A percentile compares a stretch with the other conserved stretches of the same genome.
Conservation (phyloP, 2,329 filamentous ascomycete species). For the Colletotrichum nymphaeae region DNA sequence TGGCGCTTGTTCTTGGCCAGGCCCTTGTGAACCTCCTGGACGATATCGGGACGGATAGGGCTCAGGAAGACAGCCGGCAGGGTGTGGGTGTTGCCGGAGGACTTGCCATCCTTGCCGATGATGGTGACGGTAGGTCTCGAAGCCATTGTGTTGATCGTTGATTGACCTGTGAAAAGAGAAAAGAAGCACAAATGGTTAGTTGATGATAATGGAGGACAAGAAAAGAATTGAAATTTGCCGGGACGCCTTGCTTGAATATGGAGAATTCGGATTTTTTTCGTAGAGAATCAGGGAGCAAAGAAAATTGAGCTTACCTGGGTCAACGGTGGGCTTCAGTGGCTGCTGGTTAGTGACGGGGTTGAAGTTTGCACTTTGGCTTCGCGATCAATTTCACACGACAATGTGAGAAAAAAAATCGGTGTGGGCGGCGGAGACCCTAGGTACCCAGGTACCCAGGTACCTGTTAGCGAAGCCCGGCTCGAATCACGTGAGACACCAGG, state of each 20-base stretch:
- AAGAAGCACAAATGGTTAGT: conserved; percentile 28
- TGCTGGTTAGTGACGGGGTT: conserved; percentile 41
- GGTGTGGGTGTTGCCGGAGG: conserved; percentile 88
- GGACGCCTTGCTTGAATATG: conserved; percentile 25
- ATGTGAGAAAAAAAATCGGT: conserved; percentile 39
- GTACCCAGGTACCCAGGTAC: conserved; percentile 38
- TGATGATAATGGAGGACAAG: conserved; percentile 19
- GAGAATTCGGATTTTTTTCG: conserved; percentile 1
- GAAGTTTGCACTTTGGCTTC: conserved; percentile 46
- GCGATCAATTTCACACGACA: conserved; percentile 50
- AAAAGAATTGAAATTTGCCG: conserved; percentile 1
- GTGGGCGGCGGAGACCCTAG: conserved; percentile 56
- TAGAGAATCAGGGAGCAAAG: not conserved
- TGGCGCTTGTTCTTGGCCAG: conserved; percentile 99
- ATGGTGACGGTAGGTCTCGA: conserved; percentile 98
- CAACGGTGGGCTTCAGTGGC: conserved; percentile 49
- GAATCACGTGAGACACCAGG: conserved; percentile 5
- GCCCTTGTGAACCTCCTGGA: conserved; percentile 98
- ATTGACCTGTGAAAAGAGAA: conserved; percentile 31
- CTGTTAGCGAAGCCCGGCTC: conserved; percentile 40
- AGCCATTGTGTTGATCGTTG: conserved; percentile 75
- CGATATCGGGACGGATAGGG: conserved; percentile 98
- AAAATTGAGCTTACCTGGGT: conserved; percentile 47
- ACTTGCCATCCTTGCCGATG: conserved; percentile 94
- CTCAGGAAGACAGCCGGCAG: conserved; percentile 97